Base-by-base conservation (phyloP, 176 grass and related monocot species). In the Saccharum spontaneum region DNA sequence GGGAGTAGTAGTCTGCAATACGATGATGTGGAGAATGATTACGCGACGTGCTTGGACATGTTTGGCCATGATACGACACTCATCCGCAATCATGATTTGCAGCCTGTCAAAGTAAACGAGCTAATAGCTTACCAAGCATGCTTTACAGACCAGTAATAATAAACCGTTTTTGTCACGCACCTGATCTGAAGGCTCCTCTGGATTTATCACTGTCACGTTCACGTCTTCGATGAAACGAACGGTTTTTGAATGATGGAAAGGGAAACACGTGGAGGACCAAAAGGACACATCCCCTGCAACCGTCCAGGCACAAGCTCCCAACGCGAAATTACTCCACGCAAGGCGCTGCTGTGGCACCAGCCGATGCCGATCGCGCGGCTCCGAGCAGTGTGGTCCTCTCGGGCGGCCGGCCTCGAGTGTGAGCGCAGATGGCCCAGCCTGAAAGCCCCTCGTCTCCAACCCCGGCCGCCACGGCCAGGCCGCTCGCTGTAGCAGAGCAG, bases 21-120 rank as follows among this genome's bases (percentile, higher is more conserved):
- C 8, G 28, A 75, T 80, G 60, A 85, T 71, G 41, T 44, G 64
- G 69, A 77, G 50, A 64, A 77, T 77, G 72, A 71, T 77, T 71
- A 24, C 41, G 24, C 17, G 63, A 13, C 69, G 69, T 31, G 69
- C 2, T 26, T 8, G 31, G 36, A 33, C 30, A 41, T 79, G 75
- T 34, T 15, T 73, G 75, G 3, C 6, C 7, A 7, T 83, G 57
- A 57, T 24, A 55, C 48, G 0, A 9, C 88, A 72, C 78, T 66
- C 34, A 77, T 77, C 77, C 8, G 64, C 50, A 69, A 82, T 86
- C 78, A 82, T 71, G 45, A n/a, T 24, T 0, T 33, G 46, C 64
- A 39, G 68, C 71, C 30, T 30, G n/a, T 18, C 57, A 69, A 50
- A 50, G 71, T 69, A 62, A 69, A 61, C 39, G 40, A 64, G 39